Conservation (phyloP, 345 rosid species). For the Populus ilicifolia region DNA sequence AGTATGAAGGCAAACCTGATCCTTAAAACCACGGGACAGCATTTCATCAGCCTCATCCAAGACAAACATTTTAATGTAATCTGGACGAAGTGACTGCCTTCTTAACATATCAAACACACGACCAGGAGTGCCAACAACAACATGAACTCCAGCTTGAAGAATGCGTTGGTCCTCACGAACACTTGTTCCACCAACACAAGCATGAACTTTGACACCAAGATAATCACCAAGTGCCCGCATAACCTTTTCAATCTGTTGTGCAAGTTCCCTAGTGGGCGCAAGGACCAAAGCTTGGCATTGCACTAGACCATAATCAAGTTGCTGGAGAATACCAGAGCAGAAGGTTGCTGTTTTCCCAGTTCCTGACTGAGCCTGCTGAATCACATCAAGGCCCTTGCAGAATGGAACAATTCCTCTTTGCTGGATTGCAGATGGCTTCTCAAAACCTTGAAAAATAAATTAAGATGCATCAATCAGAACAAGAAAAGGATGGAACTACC, state of each 20-base stretch:
- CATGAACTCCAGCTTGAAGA: conserved; percentile 89
- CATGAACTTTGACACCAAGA: conserved; percentile 88
- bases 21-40: conserved; percentile 96
- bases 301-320: conserved; percentile 57
- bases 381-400: conserved; percentile 88
- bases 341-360: conserved; percentile 94
- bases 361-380: conserved; percentile 96
- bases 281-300: conserved; percentile 87
- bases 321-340: conserved; percentile 89
- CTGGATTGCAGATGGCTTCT: conserved; percentile 97
- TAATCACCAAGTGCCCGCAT: conserved; percentile 94
- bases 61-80: conserved; percentile 78
- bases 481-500: neutral
- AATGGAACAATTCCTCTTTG: conserved; percentile 94
- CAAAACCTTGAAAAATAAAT: conserved; percentile 37
- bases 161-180: conserved; percentile 93
- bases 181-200: conserved; percentile 95
- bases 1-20: conserved; percentile 48
- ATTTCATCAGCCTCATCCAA: conserved; percentile 96
- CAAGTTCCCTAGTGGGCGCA: conserved; percentile 91
- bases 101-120: conserved; percentile 96
- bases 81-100: conserved; percentile 80
- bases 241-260: conserved; percentile 93
- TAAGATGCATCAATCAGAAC: neutral
- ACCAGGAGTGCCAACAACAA: conserved; percentile 94